Evolutionary conservation across 148 eudicot species (phyloP).

Genomic region (Suaeda aralocaspica): DNA sequence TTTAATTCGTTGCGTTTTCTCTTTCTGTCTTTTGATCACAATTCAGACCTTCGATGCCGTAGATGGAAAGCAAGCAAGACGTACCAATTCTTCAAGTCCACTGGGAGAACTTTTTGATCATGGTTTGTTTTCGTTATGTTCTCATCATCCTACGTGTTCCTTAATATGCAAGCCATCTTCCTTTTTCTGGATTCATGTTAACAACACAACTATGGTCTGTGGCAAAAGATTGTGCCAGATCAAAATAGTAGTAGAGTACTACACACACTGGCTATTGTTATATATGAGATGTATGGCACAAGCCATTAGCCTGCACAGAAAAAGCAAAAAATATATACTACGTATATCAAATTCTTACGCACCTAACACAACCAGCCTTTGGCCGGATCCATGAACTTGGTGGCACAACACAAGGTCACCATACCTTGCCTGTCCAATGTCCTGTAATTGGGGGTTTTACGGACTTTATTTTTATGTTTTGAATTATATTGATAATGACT

Average conservation of each 20-base stretch:
- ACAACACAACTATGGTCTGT: not conserved
- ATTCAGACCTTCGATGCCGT: conserved; percentile 96
- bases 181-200: not conserved
- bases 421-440: not conserved
- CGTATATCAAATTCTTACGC: no score
- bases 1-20: not conserved
- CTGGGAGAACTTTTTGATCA: conserved; percentile 98
- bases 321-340: not conserved
- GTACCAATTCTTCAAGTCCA: conserved; percentile 98
- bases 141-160: not conserved
- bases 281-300: not conserved
- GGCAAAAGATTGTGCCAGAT: not conserved
- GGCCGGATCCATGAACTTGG: not conserved
- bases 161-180: not conserved
- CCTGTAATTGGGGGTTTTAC: not conserved
- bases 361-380: no score
- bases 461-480: not conserved
- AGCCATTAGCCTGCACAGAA: not conserved
- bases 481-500: not conserved
- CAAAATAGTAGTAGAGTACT: not conserved
- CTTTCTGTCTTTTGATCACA: conserved; percentile 1
- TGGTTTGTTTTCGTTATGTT: conserved; percentile 41
- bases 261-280: not conserved
- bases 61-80: conserved; percentile 99
- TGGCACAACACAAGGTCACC: not conserved